Conservation (phyloP, 2,329 filamentous ascomycete species). For the Zymoseptoria passerinii region DNA sequence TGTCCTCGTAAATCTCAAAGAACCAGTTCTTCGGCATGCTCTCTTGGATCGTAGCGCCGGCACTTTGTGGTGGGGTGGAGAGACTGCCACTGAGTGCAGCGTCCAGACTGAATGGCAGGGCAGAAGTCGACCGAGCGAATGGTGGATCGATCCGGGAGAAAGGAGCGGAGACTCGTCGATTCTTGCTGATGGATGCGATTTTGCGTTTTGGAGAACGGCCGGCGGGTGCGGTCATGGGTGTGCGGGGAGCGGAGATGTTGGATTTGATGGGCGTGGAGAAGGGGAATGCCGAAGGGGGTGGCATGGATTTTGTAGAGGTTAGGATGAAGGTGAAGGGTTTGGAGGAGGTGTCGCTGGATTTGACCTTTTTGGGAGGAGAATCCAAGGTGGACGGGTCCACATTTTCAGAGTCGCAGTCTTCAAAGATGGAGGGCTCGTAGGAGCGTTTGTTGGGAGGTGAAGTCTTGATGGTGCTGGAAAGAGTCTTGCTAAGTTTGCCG, state of each 20-base stretch:
- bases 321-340: constrained; percentile 31
- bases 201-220: constrained; percentile 73
- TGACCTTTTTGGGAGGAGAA: constrained; percentile 44
- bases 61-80: constrained; percentile 39
- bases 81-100: constrained; percentile 73
- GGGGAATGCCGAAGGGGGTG: constrained; percentile 26
- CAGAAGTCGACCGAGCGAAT: constrained; percentile 43
- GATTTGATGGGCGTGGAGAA: constrained; percentile 32
- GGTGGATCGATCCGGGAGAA: constrained; percentile 66
- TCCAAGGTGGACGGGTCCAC: constrained; percentile 46
- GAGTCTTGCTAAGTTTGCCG: constrained; percentile 14
- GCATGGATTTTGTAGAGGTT: constrained; percentile 28
- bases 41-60: constrained; percentile 48
- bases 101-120: constrained; percentile 71
- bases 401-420: constrained; percentile 49
- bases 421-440: constrained; percentile 35
- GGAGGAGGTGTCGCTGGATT: constrained; percentile 36
- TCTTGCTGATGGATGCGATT: constrained; percentile 55
- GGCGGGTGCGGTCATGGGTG: constrained; percentile 53
- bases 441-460: constrained; percentile 39
- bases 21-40: constrained; percentile 60
- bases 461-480: constrained; percentile 22
- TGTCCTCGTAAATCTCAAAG: constrained; percentile 93
- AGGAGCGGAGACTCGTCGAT: constrained; percentile 56
- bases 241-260: constrained; percentile 36